Base-by-base conservation (phyloP, 2,329 filamentous ascomycete genomes). In the Fragosphaeria purpurea region DNA sequence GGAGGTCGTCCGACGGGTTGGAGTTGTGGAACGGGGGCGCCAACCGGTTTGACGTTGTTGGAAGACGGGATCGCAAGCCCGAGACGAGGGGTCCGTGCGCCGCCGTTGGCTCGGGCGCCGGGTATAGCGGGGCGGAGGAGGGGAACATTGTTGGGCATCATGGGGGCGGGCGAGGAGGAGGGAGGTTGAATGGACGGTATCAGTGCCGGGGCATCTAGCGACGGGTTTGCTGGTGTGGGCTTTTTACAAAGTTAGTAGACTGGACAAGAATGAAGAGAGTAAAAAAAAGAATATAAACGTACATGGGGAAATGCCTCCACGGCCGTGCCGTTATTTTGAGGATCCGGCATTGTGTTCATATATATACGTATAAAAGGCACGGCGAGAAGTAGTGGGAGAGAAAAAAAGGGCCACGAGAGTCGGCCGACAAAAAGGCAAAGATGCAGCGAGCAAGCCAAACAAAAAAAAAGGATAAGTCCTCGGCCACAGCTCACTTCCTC, bases 21-120 rank as follows among this genome's bases (percentile, higher is more conserved):
- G 1, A 44, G 52, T 33, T 41, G 52, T 10, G 50, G 64, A 65
- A 56, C 66, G 64, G 57, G 65, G 58, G 73, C 75, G 58, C 77
- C 79, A 47, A 93, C 80, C 2, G 90, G 82, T 66, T 90, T 88
- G 55, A 76, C 84, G 68, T 82, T 91, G 46, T 88, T 87, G 38
- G 88, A 95, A 1, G 86, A 83, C 39, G 91, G 91, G 52, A 97
- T 97, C 44, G 90, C 87, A 51, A 97, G 79, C 43, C 89, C 91
- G 51, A 97, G 77, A 60, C 85, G 82, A 33, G 88, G 88, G 50
- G 84, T 75, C 56, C 85, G 77, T 53, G 76, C 72, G 53, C 80
- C 82, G 57, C 75, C 72, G 58, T 74, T 75, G 56, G 75, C 75
- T 7, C 52, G 46, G 31, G 35, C 42, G 6, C 52, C 76, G 40